Percentiles rank a stretch among this genome's conserved stretches.
Conservation (phyloP, 2,329 filamentous ascomycete genomes). For the Elsinoe fawcettii region DNA sequence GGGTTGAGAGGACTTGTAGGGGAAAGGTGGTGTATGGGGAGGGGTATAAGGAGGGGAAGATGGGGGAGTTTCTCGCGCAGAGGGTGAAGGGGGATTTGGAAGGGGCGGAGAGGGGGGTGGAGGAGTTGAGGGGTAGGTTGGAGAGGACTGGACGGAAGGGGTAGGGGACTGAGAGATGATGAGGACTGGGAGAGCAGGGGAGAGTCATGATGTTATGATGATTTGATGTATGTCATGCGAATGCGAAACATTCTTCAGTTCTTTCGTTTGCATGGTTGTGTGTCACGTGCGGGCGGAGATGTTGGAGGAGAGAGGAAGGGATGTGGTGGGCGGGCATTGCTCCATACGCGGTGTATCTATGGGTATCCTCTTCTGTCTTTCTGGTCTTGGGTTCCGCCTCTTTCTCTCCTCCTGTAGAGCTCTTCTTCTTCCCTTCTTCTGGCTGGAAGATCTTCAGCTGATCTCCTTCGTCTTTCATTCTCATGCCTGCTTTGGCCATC, state of each 20-base stretch:
- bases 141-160: constrained; percentile 39
- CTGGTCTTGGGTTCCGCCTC: background rate
- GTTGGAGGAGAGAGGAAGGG: background rate
- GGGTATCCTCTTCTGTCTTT: background rate
- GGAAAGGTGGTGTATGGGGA: constrained; percentile 69
- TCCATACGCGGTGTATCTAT: background rate
- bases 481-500: background rate
- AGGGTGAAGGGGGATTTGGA: constrained; percentile 39
- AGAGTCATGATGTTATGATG: background rate
- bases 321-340: background rate
- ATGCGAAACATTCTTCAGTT: background rate
- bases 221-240: background rate
- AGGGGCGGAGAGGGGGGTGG: constrained; percentile 38
- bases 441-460: background rate
- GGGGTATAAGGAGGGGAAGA: constrained; percentile 65
- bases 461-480: background rate
- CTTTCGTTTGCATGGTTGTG: background rate
- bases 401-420: background rate
- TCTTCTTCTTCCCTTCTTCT: background rate
- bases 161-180: background rate
- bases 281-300: background rate
- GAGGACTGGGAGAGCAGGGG: too few species aligned
- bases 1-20: constrained; percentile 32
- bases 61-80: constrained; percentile 60
- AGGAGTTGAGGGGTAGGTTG: constrained; percentile 38